Percentiles rank a stretch among this genome's conserved stretches.
Conservation (phyloP, 1,284 basidiomycete species). For the Moesziomyces globuligerus region DNA sequence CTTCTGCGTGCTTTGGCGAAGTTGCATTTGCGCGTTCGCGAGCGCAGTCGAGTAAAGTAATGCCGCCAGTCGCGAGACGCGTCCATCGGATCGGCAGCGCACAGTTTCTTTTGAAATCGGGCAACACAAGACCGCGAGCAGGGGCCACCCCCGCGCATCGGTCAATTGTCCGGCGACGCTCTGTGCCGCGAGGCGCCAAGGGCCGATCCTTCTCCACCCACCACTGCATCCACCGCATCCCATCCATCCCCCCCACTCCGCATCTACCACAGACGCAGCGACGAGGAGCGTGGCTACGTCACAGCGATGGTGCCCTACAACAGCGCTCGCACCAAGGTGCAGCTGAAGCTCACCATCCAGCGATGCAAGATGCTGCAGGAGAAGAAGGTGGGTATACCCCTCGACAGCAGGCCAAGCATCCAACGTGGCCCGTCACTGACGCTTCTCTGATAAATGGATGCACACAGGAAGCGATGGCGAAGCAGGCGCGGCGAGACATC, state of each 20-base stretch:
- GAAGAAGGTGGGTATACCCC: slow-evolving; percentile 78
- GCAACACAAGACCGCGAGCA: background rate
- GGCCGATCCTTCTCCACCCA: slow-evolving; percentile 2
- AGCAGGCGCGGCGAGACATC: slow-evolving; percentile 81
- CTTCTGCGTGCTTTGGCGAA: too few species aligned
- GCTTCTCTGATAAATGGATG: background rate
- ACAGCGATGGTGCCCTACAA: slow-evolving; percentile 57
- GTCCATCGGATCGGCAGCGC: slow-evolving; percentile 19
- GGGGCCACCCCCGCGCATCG: slow-evolving; percentile 7
- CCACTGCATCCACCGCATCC: background rate
- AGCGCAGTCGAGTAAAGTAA: slow-evolving; percentile 31
- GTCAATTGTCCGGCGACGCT: slow-evolving; percentile 39
- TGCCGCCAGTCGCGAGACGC: slow-evolving; percentile 22
- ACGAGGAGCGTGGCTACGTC: background rate
- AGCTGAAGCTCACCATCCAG: slow-evolving; percentile 84
- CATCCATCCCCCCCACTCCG: background rate
- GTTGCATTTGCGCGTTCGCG: too few species aligned
- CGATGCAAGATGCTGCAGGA: slow-evolving; percentile 87
- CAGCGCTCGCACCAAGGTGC: slow-evolving; percentile 58
- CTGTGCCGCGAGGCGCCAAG: slow-evolving; percentile 6
- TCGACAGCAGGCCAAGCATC: slow-evolving; percentile 11
- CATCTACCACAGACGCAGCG: background rate
- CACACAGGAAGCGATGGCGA: slow-evolving; percentile 79
- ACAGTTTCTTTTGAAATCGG: background rate
- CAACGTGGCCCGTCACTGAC: slow-evolving; percentile 11